Evolutionary conservation across 2,329 filamentous ascomycete species (phyloP).

Genomic region (Penicillium sp.): DNA sequence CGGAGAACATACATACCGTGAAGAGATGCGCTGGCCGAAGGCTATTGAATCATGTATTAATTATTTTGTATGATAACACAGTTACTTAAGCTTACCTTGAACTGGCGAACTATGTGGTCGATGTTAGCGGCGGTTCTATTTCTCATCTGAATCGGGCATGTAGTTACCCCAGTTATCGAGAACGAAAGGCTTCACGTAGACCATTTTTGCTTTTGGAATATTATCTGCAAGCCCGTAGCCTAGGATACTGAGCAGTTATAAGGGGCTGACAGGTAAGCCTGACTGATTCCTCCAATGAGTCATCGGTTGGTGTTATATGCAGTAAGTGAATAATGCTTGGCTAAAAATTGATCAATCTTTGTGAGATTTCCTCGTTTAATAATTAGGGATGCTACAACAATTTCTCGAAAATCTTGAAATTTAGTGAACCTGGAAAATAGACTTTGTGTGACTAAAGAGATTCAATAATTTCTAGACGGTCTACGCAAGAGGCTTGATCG

Average conservation of each 20-base stretch:
- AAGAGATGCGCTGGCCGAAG: not conserved
- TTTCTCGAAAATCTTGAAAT: no score
- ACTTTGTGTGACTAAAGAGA: no score
- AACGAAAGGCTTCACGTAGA: constrained; percentile 10
- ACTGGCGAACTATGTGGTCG: constrained; percentile 5
- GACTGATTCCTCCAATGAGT: no score
- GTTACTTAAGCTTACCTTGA: not conserved
- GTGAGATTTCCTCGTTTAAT: no score
- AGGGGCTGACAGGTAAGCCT: not conserved
- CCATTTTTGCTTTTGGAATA: not conserved
- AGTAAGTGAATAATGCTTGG: no score
- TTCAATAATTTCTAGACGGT: no score
- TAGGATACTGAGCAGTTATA: not conserved
- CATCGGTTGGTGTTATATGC: no score
- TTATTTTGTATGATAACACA: not conserved
- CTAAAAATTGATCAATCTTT: no score
- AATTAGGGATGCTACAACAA: no score
- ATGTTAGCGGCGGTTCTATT: not conserved
- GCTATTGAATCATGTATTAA: not conserved
- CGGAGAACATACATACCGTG: constrained; percentile 1
- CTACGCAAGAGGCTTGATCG: no score
- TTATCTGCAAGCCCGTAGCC: not conserved
- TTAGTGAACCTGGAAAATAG: no score
- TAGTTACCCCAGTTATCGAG: constrained; percentile 11
- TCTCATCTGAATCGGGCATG: not conserved